Evolutionary conservation across 345 rosid species (phyloP).

Genomic region (Gossypioides kirkii): DNA sequence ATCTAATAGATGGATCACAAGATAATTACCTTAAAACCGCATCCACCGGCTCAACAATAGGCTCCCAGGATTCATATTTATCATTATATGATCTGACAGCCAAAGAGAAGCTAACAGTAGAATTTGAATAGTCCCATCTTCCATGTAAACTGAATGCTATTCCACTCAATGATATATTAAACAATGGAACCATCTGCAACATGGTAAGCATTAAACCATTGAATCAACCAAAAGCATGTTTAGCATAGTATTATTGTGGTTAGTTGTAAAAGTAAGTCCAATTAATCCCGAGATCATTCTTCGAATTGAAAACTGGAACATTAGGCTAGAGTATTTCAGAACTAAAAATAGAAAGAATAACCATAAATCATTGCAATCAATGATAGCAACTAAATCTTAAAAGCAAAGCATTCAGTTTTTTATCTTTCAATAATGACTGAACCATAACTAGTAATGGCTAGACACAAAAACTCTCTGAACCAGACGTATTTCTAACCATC

Average conservation of each 20-base stretch:
- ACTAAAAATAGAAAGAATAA: not conserved
- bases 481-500: not conserved
- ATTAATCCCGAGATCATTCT: not conserved
- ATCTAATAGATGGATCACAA: not conserved
- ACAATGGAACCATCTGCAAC: slow-evolving; percentile 95
- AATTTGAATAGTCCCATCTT: slow-evolving; percentile 51
- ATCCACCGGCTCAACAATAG: slow-evolving; percentile 50
- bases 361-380: not conserved
- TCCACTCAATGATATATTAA: slow-evolving; percentile 68
- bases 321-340: not conserved
- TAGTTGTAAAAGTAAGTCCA: not conserved
- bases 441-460: not conserved
- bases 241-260: not conserved
- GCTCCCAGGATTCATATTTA: slow-evolving; percentile 93
- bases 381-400: not conserved
- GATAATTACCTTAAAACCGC: slow-evolving; percentile 10
- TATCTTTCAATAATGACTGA: not conserved
- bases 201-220: slow-evolving; percentile 11
- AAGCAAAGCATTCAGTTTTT: not conserved
- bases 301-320: not conserved
- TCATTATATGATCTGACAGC: slow-evolving; percentile 91
- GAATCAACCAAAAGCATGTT: not conserved
- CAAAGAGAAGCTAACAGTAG: slow-evolving; percentile 72
- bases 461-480: not conserved
- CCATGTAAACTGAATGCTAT: slow-evolving; percentile 74